Evolutionary conservation across 2,329 filamentous ascomycete genomes (phyloP), one percentile per base, ranked within the genome.

Genomic region (Pseudovirgaria hyperparasitica): DNA sequence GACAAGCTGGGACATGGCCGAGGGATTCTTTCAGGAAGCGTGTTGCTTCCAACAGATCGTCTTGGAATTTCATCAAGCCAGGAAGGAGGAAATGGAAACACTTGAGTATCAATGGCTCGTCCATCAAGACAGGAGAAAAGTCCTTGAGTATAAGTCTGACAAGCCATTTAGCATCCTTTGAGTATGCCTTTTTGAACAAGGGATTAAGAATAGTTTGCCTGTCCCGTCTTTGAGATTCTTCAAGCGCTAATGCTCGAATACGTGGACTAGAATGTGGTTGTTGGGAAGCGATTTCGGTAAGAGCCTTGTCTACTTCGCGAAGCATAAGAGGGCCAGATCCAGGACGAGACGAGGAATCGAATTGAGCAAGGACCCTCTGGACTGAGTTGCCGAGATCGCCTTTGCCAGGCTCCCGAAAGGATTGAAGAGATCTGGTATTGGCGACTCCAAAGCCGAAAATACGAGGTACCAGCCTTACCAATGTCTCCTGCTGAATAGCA

Each of bases 91-190:
- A 72, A 46, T 92, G 76, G 27, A 77, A 78, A 11, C 60, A 62
- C 9, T 57, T 55, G 24, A 80, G 62, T 0, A 82, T 53, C 11
- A 67, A 48, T 2, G 50, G 37, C 16, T 63, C 57, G 13, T 84
- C 71, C 2, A 92, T 44, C 2, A 66, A 48, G 0, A 86, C 60
- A 0, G 79, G 77, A n/a, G 67, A 62, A 32, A 76, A 81, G 35
- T 76, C 69, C 45, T 92, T 90, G 16, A 92, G 58, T 5, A 93
- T 62, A 16, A 94, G 59, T 4, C 86, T 68, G 0, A 81, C 81
- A 8, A 93, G 63, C 86, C 86, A 94, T 54, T 93, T 93, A 4
- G 76, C 78, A 45, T 92, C 81, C 22, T 62, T 60, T 3, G 81
- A 70, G 23, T 47, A 41, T 3, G 46, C 30, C 16, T 38, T 38